These are phyloP conservation scores for Veloporphyrellus conicus DNA, from an alignment of 1,284 basidiomycete species.

Conservation along the genomic window DNA sequence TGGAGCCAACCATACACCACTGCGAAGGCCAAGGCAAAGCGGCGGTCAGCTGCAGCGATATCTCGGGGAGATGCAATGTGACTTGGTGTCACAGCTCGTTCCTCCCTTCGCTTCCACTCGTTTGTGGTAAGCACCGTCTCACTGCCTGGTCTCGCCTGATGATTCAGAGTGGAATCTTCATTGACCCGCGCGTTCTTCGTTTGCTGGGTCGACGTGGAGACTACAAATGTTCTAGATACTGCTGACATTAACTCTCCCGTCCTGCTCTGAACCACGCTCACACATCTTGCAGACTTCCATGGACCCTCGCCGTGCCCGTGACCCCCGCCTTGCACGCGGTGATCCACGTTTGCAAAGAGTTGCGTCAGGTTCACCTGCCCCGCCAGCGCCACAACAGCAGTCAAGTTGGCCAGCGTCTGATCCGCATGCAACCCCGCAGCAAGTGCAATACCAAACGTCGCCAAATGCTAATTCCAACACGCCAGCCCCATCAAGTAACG, in stretches of 20 bases:
- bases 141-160: conserved; percentile 42
- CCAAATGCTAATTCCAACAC: conserved; percentile 9
- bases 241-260: conserved; percentile 49
- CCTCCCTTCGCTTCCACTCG: conserved; percentile 1
- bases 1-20: conserved; percentile 13
- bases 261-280: conserved; percentile 11
- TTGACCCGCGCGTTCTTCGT: conserved; percentile 50
- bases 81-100: conserved; percentile 20
- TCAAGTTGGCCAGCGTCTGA: conserved; percentile 25
- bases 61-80: conserved; percentile 10
- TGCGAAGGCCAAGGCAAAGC: not conserved
- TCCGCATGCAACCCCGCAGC: conserved; percentile 16
- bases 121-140: conserved; percentile 15
- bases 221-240: conserved; percentile 83
- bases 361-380: conserved; percentile 42
- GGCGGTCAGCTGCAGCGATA: no score
- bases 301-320: conserved; percentile 76
- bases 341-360: conserved; percentile 62
- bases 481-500: conserved; percentile 6
- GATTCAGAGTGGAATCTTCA: conserved; percentile 86
- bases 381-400: conserved; percentile 39
- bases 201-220: conserved; percentile 66
- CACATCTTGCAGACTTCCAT: conserved; percentile 37
- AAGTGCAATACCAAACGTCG: conserved; percentile 17
- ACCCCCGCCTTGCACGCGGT: conserved; percentile 67